A percentile compares a stretch with the other conserved stretches of the same genome.
These are phyloP conservation scores for Citrus maxima DNA, from an alignment of 345 rosid species.

Conservation along the genomic window DNA sequence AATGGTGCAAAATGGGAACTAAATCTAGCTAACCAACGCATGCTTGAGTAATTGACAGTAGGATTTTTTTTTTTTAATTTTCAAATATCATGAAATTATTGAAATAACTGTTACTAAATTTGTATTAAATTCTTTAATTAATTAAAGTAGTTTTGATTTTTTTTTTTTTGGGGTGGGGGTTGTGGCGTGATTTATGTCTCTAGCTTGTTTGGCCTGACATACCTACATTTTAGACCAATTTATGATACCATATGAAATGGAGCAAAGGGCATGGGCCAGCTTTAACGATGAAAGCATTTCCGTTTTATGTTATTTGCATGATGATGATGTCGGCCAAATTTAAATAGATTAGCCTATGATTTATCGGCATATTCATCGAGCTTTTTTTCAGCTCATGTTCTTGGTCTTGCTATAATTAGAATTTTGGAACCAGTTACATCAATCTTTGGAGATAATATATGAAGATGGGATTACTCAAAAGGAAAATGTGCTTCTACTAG, in stretches of 20 bases:
- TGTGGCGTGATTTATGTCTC: neutral
- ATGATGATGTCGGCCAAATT: neutral
- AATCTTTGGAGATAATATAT: too few relatives aligned
- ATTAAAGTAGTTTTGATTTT: neutral
- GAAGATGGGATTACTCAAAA: too few relatives aligned
- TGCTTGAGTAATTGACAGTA: neutral
- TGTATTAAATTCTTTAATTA: neutral
- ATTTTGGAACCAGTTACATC: neutral
- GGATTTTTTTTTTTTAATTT: neutral
- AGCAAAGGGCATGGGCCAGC: neutral
- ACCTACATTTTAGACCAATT: neutral
- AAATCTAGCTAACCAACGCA: neutral
- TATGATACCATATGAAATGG: neutral
- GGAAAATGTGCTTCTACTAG: too few relatives aligned
- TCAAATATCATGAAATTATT: neutral
- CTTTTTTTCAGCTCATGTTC: neutral
- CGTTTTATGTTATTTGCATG: neutral
- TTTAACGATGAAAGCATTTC: neutral
- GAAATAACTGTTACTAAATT: neutral
- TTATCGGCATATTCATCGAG: neutral
- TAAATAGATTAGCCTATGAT: neutral
- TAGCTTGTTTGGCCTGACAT: neutral
- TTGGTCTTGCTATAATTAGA: neutral
- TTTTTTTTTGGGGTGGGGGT: too few relatives aligned
- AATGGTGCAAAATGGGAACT: neutral